These are phyloP conservation scores for Royoungia palumana DNA, from an alignment of 768 basidiomycete species.

Conservation along the genomic window DNA sequence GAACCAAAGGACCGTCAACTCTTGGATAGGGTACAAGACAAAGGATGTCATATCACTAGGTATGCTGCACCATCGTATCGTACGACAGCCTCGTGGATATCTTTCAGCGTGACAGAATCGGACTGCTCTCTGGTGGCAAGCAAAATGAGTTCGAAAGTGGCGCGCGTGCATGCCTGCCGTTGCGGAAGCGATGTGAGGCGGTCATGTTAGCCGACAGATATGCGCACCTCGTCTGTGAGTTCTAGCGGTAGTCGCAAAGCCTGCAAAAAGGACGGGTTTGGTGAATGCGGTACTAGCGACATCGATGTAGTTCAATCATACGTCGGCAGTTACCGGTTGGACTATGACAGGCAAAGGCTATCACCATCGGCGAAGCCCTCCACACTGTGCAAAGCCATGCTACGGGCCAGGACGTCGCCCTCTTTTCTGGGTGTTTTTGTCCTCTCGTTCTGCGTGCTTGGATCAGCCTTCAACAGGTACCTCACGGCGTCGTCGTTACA, in stretches of 20 bases:
- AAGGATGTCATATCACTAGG: slow-evolving; percentile 10
- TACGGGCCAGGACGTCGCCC: slow-evolving; percentile 49
- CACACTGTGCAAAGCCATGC: slow-evolving; percentile 52
- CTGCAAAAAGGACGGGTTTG: slow-evolving; percentile 12
- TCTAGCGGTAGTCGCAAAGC: slow-evolving; percentile 18
- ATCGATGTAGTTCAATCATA: no score
- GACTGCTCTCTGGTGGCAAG: slow-evolving; percentile 10
- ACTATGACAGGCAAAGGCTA: slow-evolving; percentile 42
- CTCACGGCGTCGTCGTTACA: background rate
- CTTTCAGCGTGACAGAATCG: slow-evolving; percentile 10
- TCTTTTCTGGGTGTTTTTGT: slow-evolving; percentile 75
- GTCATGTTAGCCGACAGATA: background rate
- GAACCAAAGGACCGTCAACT: background rate
- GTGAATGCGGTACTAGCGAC: background rate
- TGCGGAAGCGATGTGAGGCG: background rate
- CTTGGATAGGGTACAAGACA: background rate
- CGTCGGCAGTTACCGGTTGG: slow-evolving; percentile 6
- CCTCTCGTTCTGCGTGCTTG: slow-evolving; percentile 83
- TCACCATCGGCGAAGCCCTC: slow-evolving; percentile 50
- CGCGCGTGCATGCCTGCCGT: slow-evolving; percentile 16
- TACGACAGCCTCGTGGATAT: slow-evolving; percentile 14
- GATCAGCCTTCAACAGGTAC: slow-evolving; percentile 71
- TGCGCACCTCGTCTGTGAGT: slow-evolving; percentile 24
- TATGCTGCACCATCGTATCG: slow-evolving; percentile 15
- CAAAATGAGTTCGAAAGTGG: slow-evolving; percentile 20